Evolutionary conservation across 345 rosid genomes (phyloP), one percentile per base, ranked within the genome.

Genomic region (Angophora floribunda): DNA sequence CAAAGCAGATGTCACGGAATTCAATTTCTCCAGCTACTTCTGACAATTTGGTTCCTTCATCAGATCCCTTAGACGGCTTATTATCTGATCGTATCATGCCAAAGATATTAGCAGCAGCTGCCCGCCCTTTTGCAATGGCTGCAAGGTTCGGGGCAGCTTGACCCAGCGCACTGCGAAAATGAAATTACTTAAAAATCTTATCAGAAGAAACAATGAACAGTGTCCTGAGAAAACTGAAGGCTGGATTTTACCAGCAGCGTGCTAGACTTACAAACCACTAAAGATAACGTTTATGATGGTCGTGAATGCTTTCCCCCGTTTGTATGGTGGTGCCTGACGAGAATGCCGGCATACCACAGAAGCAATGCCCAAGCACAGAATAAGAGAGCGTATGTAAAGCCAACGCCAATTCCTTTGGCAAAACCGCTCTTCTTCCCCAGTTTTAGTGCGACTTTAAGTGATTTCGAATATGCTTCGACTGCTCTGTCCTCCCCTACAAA

Each of bases 241-340:
- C 45, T 16, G 19, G 17, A 82, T 36, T 32, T 61, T 44, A 82
- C 67, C 36, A 22, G 13, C 26, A 32, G 51, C 80, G 49, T 30
- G 50, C 28, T 75, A 26, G 44, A 92, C 98, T 95, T 94, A 97
- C 97, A 97, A 94, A 90, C 99, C 98, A 65, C 98, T 94, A 44
- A 90, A 94, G 87, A 97, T 92, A 91, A 95, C 98, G 89, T 94
- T 95, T 86, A 95, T 91, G 59, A 96, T 95, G 11, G 97, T 94
- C 52, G 98, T 94, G 89, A 97, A 96, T 15, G 98, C 96, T 90
- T 94, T 94, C 51, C 95, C 98, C 98, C 98, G 63, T 93, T 93
- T 14, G 95, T 93, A 89, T 91, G 88, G 19, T 92, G 92, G 57
- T 95, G 97, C 87, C 98, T 93, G 59, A 97, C 96, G 49, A 97